These are phyloP conservation scores for Anastatica hierochuntica DNA, from an alignment of 345 rosid genomes.

Conservation along the genomic window DNA sequence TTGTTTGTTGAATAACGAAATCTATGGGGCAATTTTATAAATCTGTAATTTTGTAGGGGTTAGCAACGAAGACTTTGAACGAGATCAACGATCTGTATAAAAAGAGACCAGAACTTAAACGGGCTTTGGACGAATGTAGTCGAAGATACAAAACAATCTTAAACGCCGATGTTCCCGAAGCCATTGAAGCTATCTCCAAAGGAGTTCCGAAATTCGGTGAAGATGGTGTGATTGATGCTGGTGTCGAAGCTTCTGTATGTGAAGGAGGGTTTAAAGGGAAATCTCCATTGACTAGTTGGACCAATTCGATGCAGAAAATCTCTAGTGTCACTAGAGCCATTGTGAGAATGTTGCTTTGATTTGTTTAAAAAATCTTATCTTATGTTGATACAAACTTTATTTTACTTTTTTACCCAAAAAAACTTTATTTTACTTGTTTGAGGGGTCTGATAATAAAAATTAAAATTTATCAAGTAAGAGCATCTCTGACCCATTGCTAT, in stretches of 20 bases:
- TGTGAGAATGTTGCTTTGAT: slow-evolving; percentile 32
- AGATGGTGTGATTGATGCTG: slow-evolving; percentile 30
- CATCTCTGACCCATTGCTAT: too few species aligned
- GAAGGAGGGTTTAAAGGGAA: slow-evolving; percentile 23
- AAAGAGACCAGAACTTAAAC: slow-evolving; percentile 28
- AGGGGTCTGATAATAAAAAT: too few species aligned
- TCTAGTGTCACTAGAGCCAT: slow-evolving; percentile 35
- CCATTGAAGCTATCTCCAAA: slow-evolving; percentile 33
- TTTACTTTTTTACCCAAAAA: too few species aligned
- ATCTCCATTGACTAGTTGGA: slow-evolving; percentile 30
- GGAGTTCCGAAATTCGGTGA: slow-evolving; percentile 40
- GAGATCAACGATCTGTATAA: slow-evolving; percentile 17
- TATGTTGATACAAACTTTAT: too few species aligned
- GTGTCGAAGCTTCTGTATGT: slow-evolving; percentile 33
- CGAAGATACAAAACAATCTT: slow-evolving; percentile 34
- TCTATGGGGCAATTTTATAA: background rate
- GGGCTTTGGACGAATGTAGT: slow-evolving; percentile 32
- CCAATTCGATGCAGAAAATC: slow-evolving; percentile 27
- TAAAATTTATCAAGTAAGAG: too few species aligned
- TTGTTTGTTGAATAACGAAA: background rate
- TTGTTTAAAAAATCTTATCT: too few species aligned
- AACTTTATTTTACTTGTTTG: too few species aligned
- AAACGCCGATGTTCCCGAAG: slow-evolving; percentile 36
- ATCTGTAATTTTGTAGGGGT: slow-evolving; percentile 5
- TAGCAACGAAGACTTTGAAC: background rate